phyloP scores from a whole-genome alignment of 2,329 filamentous ascomycete species.

The Zasmidium angulare region DNA sequence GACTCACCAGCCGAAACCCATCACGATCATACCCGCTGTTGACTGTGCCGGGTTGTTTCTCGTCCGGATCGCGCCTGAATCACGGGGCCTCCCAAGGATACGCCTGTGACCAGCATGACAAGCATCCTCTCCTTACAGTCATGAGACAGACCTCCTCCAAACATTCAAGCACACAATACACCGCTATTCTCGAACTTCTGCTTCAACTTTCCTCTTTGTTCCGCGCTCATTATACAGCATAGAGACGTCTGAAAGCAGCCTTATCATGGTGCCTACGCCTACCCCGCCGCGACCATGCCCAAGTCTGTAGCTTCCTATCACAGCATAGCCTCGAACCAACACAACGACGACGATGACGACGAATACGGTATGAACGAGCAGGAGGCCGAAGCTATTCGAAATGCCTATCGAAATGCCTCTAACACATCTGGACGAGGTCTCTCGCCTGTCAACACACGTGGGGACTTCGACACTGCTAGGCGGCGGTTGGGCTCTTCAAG shows the following conservation, averaged over 20 bases:
- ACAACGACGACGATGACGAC: constrained; percentile 33
- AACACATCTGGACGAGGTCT: constrained; percentile 28
- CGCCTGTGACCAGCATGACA: background rate
- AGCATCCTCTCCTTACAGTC: background rate
- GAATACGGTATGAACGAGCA: constrained; percentile 32
- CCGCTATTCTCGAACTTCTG: background rate
- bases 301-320: constrained; percentile 34
- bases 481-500: constrained; percentile 3
- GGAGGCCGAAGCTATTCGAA: constrained; percentile 33
- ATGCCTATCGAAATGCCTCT: constrained; percentile 34
- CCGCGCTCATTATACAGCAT: background rate
- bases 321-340: constrained; percentile 32
- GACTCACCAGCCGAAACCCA: background rate
- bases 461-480: constrained; percentile 13
- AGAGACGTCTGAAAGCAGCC: background rate
- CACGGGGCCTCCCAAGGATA: background rate
- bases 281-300: constrained; percentile 29
- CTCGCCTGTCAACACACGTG: constrained; percentile 29
- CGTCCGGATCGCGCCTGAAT: background rate
- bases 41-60: background rate
- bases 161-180: background rate
- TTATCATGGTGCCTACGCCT: background rate
- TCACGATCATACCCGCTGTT: background rate
- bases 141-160: background rate
- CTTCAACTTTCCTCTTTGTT: background rate